phyloP scores from a whole-genome alignment of 495 filamentous ascomycete species.

The Penicillium argentinense region DNA sequence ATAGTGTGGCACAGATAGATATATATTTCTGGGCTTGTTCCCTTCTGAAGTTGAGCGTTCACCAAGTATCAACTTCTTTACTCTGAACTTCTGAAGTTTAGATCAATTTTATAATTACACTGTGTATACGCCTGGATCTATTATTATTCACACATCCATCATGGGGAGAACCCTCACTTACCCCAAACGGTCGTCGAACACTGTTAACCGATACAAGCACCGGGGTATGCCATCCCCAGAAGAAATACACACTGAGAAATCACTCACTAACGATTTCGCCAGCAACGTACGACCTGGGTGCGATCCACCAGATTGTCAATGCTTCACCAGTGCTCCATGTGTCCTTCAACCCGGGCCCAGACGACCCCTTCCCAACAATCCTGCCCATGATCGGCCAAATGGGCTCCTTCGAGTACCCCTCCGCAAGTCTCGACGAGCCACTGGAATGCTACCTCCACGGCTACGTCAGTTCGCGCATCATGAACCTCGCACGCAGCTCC shows the following conservation, averaged over 20 bases:
- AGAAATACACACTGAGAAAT: constrained; percentile 8
- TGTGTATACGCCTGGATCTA: too few relatives aligned
- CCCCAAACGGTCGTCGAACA: constrained; percentile 65
- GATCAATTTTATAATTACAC: too few relatives aligned
- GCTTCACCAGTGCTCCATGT: constrained; percentile 75
- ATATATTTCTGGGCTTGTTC: too few relatives aligned
- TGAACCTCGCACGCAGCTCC: constrained; percentile 61
- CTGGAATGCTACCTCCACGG: constrained; percentile 86
- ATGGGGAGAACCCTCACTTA: constrained; percentile 62
- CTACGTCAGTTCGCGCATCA: constrained; percentile 78
- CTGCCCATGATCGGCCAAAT: constrained; percentile 90
- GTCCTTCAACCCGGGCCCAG: constrained; percentile 65
- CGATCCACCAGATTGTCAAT: constrained; percentile 83
- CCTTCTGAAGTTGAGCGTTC: too few relatives aligned
- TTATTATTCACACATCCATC: too few relatives aligned
- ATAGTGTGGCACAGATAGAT: too few relatives aligned
- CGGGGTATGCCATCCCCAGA: constrained; percentile 52
- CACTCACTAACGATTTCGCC: constrained; percentile 4
- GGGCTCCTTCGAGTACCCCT: constrained; percentile 66
- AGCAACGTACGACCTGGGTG: constrained; percentile 73
- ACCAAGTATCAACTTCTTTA: too few relatives aligned
- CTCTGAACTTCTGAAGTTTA: too few relatives aligned
- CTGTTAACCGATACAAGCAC: constrained; percentile 67
- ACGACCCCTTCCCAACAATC: constrained; percentile 70
- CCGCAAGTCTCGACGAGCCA: constrained; percentile 59